Base-by-base conservation (phyloP, 2,329 filamentous ascomycete species). In the Fusarium verrucosum region DNA sequence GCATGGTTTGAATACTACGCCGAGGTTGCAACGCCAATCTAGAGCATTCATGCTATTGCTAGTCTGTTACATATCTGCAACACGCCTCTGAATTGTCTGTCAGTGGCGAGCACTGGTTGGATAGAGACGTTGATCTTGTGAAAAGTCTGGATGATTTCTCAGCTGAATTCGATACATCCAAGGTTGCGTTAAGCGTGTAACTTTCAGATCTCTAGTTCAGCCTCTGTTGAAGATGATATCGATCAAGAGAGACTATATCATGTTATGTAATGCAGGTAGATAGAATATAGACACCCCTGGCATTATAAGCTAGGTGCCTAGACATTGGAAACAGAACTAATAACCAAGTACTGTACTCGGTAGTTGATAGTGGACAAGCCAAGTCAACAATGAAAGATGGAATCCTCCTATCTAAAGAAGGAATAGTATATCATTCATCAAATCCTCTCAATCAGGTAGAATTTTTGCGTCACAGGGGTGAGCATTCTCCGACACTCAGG, bases 61-160 rank as follows among this genome's bases (percentile, higher is more conserved):
- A 33, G 45, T 28, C 47, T 65, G 57, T 30, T 43, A 65, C 62
- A 42, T 40, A 50, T 40, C 46, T 65, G 62, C 62, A 66, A 65
- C 62, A 52, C 20, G 16, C 28, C 26, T 41, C 33, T 17, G n/a
- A 28, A 40, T n/a, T 26, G 22, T 38, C 33, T 41, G 46, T 49
- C 46, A 49, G 30, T 26, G 43, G 37, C 33, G 32, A 43, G 28
- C 43, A 36, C 37, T 30, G 37, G 49, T 23, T 58, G 16, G 32
- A 37, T 25, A 25, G 30, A 51, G 13, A n/a, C 10, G 33, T 51
- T 42, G 43, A 36, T 50, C n/a, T 58, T 26, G 10, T 22, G 40
- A 33, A 33, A 40, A 37, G 45, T 49, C 33, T n/a, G 14, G 45
- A 49, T 26, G 23, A 41, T 32, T n/a, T 19, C 20, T 28, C 11